Conservation (phyloP, 2,329 filamentous ascomycete genomes). For the Plectosphaerella plurivora region DNA sequence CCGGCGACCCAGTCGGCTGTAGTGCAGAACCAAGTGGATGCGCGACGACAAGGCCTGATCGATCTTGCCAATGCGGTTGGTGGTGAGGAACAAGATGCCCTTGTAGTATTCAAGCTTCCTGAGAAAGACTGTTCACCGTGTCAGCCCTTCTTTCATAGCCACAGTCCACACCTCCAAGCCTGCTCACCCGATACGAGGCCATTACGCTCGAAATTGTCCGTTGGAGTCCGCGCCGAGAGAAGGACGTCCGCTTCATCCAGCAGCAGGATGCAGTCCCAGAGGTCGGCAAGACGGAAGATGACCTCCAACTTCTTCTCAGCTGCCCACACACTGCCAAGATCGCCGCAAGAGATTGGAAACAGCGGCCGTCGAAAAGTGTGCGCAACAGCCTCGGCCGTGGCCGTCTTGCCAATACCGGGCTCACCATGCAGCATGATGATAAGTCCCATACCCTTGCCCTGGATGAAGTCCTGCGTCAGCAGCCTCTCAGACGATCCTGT, state of each 20-base stretch:
- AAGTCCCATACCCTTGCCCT: constrained; percentile 7
- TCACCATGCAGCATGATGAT: constrained; percentile 7
- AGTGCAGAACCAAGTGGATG: constrained; percentile 22
- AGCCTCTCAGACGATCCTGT: background rate
- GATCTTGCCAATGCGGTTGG: constrained; percentile 21
- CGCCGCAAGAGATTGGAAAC: background rate
- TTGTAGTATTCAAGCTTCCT: constrained; percentile 22
- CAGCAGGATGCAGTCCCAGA: constrained; percentile 20
- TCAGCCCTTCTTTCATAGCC: too few species aligned
- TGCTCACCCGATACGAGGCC: background rate
- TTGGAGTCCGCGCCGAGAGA: background rate
- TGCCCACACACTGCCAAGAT: constrained; percentile 2
- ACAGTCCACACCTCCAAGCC: too few species aligned
- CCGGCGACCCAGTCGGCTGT: constrained; percentile 1
- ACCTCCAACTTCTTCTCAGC: constrained; percentile 10
- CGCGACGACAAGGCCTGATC: constrained; percentile 26
- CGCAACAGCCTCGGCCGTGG: constrained; percentile 2
- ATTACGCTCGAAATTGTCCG: background rate
- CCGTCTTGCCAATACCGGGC: constrained; percentile 9
- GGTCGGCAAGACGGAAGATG: constrained; percentile 14
- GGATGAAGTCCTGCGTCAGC: constrained; percentile 7
- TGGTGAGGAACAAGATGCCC: constrained; percentile 24
- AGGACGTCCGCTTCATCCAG: constrained; percentile 23
- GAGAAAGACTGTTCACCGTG: constrained; percentile 17
- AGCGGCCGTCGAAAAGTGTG: background rate